Percentiles rank a stretch among this genome's conserved stretches.
phyloP scores from a whole-genome alignment of 73 alveolate genomes.

The Symbiodinium pilosum region DNA sequence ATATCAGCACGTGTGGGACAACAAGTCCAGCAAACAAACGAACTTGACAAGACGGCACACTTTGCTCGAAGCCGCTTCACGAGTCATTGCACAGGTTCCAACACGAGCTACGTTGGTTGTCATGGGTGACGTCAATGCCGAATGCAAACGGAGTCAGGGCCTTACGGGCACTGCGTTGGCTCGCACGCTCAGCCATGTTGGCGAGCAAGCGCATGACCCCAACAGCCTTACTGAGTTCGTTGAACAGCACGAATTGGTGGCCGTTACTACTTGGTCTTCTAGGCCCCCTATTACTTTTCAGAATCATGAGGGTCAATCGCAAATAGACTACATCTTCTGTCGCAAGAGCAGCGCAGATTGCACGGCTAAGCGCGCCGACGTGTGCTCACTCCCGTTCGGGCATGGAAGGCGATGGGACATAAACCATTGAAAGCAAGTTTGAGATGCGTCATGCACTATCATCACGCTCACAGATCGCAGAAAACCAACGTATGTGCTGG shows the following conservation, averaged over 20 bases:
- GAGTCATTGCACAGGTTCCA: neutral
- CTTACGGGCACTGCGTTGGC: neutral
- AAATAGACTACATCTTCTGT: neutral
- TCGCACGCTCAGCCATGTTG: neutral
- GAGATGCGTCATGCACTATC: neutral
- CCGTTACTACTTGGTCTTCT: neutral
- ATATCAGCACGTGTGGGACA: neutral
- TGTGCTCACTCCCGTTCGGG: neutral
- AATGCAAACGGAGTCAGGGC: neutral
- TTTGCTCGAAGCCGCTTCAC: neutral
- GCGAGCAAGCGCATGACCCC: neutral
- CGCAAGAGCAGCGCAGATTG: neutral
- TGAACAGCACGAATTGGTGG: neutral
- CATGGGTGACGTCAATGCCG: neutral
- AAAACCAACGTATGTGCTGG: too few species aligned
- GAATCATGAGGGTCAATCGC: neutral
- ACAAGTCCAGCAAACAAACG: neutral
- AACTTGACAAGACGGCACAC: neutral
- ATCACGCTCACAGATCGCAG: too few species aligned
- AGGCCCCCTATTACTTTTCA: neutral
- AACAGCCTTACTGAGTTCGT: neutral
- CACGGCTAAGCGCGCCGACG: neutral
- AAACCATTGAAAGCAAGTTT: neutral
- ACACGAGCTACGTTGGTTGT: neutral
- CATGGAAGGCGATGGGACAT: neutral